Conservation (phyloP, 2,329 filamentous ascomycete genomes). For the Colletotrichum viniferum region DNA sequence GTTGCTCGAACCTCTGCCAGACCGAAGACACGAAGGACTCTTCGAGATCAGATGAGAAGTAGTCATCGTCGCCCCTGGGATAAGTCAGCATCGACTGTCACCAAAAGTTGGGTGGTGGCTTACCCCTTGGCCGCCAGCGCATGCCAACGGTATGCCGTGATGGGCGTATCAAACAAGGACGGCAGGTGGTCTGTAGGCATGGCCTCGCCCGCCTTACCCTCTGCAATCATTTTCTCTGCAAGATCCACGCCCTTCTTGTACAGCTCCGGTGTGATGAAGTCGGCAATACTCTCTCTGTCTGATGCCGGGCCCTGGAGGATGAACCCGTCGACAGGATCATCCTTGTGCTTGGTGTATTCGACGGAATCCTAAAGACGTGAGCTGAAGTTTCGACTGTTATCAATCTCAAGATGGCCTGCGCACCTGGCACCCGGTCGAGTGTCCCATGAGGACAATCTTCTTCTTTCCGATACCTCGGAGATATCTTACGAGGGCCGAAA, state of each 20-base stretch:
- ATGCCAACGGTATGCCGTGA: conserved; percentile 58
- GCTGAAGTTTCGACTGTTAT: neutral
- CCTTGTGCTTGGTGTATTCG: conserved; percentile 52
- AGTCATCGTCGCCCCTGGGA: conserved; percentile 76
- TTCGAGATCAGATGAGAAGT: conserved; percentile 81
- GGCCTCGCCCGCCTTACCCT: conserved; percentile 58
- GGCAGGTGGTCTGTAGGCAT: conserved; percentile 55
- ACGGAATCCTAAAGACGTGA: conserved; percentile 54
- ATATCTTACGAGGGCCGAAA: conserved; percentile 57
- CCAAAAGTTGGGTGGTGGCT: conserved; percentile 26
- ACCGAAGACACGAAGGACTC: conserved; percentile 59
- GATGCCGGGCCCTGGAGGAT: conserved; percentile 83
- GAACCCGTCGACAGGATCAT: conserved; percentile 69
- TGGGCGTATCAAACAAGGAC: conserved; percentile 42
- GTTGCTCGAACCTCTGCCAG: conserved; percentile 68
- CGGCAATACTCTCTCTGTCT: conserved; percentile 70
- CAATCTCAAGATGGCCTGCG: neutral
- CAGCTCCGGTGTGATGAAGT: conserved; percentile 45
- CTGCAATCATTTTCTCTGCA: conserved; percentile 59
- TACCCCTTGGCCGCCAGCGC: conserved; percentile 56
- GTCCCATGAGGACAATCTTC: conserved; percentile 61
- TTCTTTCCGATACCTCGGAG: conserved; percentile 53
- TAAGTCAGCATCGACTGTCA: neutral
- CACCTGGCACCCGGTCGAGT: conserved; percentile 64
- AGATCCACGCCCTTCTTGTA: conserved; percentile 50